Conservation (phyloP, 208 protist species). For the Trypanosoma lewisi region DNA sequence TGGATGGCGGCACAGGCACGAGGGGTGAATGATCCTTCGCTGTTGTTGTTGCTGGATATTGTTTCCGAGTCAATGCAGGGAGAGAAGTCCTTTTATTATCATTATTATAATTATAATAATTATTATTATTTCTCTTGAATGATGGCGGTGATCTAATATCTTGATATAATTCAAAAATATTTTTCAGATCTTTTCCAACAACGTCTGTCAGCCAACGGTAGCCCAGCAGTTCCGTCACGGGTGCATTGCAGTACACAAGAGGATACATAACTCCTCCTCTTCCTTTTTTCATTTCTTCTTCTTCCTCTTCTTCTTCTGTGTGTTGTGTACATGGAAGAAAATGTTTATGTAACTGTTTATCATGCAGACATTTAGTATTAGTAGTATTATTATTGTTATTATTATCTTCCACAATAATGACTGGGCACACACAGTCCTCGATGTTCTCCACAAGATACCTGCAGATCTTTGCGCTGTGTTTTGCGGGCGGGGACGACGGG, state of each 20-base stretch:
- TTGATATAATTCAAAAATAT: conserved; percentile 19
- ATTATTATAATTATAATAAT: background rate
- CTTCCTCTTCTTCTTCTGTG: too few species aligned
- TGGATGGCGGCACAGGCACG: conserved; percentile 9
- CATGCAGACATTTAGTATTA: too few species aligned
- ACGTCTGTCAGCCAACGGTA: conserved; percentile 16
- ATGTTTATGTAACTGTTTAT: too few species aligned
- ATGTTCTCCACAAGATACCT: conserved; percentile 14
- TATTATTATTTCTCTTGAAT: too few species aligned
- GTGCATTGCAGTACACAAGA: conserved; percentile 22
- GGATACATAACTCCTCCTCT: conserved; percentile 7
- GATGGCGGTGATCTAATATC: background rate
- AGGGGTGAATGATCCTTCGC: background rate
- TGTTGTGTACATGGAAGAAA: too few species aligned
- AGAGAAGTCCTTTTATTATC: background rate
- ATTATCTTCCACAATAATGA: conserved; percentile 23
- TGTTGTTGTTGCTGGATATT: background rate
- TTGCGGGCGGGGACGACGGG: background rate
- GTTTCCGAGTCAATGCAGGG: conserved; percentile 25
- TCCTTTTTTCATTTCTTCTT: too few species aligned
- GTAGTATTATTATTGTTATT: too few species aligned
- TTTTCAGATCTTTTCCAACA: conserved; percentile 20
- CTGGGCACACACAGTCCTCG: conserved; percentile 22
- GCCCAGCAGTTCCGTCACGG: conserved; percentile 14
- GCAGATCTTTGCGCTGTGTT: conserved; percentile 12